Evolutionary conservation across 2,329 filamentous ascomycete species (phyloP).

Genomic region (Parastagonospora avenae): DNA sequence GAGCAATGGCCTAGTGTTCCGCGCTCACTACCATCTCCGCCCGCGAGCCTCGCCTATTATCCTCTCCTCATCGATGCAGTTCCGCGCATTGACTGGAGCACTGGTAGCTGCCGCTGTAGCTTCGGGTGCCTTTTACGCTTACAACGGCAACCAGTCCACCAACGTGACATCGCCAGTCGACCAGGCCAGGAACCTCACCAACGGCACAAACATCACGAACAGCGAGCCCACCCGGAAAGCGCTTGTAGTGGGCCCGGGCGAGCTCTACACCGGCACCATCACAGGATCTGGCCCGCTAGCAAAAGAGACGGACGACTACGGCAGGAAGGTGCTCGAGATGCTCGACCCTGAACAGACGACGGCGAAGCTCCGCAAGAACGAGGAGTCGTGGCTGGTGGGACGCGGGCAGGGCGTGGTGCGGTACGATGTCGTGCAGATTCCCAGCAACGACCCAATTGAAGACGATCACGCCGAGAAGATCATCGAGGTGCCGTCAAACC

Average conservation of each 20-base stretch:
- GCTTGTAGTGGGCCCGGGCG: slow-evolving; percentile 85
- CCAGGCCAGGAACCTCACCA: slow-evolving; percentile 42
- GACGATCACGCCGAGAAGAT: slow-evolving; percentile 99
- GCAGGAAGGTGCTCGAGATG: slow-evolving; percentile 91
- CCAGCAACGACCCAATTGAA: slow-evolving; percentile 97
- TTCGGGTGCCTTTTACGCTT: slow-evolving; percentile 78
- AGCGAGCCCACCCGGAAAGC: slow-evolving; percentile 66
- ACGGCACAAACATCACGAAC: slow-evolving; percentile 37
- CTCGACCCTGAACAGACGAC: slow-evolving; percentile 93
- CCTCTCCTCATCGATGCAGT: slow-evolving; percentile 74
- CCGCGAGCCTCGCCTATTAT: slow-evolving; percentile 50
- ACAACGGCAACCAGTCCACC: slow-evolving; percentile 53
- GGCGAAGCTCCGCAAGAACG: slow-evolving; percentile 82
- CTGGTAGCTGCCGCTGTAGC: slow-evolving; percentile 71
- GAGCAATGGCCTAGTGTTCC: slow-evolving; percentile 54
- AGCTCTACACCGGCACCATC: slow-evolving; percentile 86
- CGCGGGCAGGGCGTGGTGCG: slow-evolving; percentile 88
- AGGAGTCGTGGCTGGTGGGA: slow-evolving; percentile 90
- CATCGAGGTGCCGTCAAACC: slow-evolving; percentile 77
- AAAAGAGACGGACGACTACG: slow-evolving; percentile 84
- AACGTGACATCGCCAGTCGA: slow-evolving; percentile 24
- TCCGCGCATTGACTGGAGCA: slow-evolving; percentile 70
- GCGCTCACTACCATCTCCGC: slow-evolving; percentile 51
- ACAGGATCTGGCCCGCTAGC: slow-evolving; percentile 84
- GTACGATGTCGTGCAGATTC: slow-evolving; percentile 91